These are phyloP conservation scores for Datura wrightii DNA, from an alignment of 257 asterid genomes.

Conservation along the genomic window DNA sequence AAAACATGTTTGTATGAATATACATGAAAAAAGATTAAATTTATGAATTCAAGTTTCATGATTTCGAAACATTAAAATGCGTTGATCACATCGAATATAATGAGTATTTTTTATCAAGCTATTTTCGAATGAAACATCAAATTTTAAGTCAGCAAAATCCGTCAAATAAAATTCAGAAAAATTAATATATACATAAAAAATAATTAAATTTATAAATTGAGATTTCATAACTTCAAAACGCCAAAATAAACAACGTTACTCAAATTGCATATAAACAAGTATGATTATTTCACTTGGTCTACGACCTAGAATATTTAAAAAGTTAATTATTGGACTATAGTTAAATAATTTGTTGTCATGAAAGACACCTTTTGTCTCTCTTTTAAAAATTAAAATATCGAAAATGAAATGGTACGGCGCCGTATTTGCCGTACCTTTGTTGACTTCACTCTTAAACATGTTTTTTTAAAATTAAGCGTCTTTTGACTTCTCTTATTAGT, in stretches of 20 bases:
- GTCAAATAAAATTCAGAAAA: neutral
- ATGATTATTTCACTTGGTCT: neutral
- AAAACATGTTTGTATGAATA: neutral
- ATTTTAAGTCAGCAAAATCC: neutral
- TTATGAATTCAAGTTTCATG: neutral
- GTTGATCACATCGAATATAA: too few species aligned
- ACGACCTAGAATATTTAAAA: neutral
- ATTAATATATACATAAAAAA: neutral
- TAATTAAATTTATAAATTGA: neutral
- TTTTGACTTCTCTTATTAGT: neutral
- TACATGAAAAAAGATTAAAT: neutral
- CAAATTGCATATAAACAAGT: neutral
- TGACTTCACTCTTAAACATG: neutral
- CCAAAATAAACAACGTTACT: neutral
- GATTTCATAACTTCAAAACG: neutral
- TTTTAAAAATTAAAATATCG: neutral
- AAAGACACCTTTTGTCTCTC: constrained; percentile 16
- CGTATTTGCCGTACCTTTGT: neutral
- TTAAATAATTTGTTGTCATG: neutral
- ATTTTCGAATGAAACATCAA: neutral
- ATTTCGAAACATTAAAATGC: neutral
- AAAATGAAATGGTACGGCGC: neutral
- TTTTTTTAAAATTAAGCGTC: neutral
- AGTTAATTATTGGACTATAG: neutral
- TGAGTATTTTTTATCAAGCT: neutral